Evolutionary conservation across 495 filamentous ascomycete genomes (phyloP), one percentile per base, ranked within the genome.

Genomic region (Thermothielavioides terrestris): DNA sequence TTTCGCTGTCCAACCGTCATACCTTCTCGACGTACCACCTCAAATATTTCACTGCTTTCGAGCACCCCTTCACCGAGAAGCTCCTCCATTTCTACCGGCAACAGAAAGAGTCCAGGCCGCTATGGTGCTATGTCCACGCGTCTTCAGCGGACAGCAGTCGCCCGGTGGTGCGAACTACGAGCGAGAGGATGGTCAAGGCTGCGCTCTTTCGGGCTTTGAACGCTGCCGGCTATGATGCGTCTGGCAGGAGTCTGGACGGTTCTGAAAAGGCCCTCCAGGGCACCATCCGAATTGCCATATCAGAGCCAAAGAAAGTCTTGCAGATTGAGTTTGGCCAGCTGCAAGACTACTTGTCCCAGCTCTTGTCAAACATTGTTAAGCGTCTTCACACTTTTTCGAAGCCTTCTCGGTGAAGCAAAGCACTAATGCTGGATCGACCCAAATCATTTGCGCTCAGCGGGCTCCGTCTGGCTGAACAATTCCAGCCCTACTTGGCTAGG

Each of bases 201-300:
- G 83, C 82, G 8, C 36, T 55, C 28, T 30, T 34, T 34, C 22
- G 77, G 40, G 77, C 75, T 15, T 65, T 89, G 53, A 71, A 63
- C 49, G 70, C 62, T 27, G 70, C 64, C 41, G 82, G 83, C 1
- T 82, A 75, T 53, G 75, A 79, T 57, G 42, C 54, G n/a, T 53
- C 74, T 20, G 84, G 84, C 17, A 70, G 54, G 31, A 61, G 52
- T 21, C 21, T 58, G 23, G 30, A 42, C 18, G 36, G 42, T n/a
- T 10, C 12, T 9, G 15, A 10, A 17, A 12, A 14, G 20, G 56
- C 48, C 1, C 32, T 69, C 9, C 47, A 59, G 32, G 67, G 68
- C 22, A 64, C 66, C 9, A 47, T 69, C 17, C 54, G 42, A 17
- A 15, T 68, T 17, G 7, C 14, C 14, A 40, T 57, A 14, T 7